Conservation (phyloP, 164 flowering plant species). For the Taxillus chinensis region DNA sequence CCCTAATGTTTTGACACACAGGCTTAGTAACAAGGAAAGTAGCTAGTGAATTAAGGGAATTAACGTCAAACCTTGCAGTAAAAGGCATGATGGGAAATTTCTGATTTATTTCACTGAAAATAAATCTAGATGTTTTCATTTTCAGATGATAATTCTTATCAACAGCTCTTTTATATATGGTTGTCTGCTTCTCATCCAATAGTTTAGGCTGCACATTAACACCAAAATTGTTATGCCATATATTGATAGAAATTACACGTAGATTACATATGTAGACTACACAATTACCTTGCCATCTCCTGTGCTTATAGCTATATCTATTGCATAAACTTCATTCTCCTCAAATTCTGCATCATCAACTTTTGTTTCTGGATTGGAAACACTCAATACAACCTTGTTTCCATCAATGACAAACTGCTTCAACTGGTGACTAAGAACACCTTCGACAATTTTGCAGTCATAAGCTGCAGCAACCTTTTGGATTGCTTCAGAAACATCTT, state of each 20-base stretch:
- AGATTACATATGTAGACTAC: background rate
- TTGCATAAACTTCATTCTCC: constrained; percentile 85
- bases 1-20: constrained; percentile 24
- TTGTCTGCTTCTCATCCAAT: constrained; percentile 43
- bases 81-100: constrained; percentile 93
- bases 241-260: background rate
- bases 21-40: background rate
- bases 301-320: constrained; percentile 83
- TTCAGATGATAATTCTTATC: constrained; percentile 85
- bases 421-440: constrained; percentile 87
- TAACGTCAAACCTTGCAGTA: constrained; percentile 50
- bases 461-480: constrained; percentile 96
- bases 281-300: constrained; percentile 81
- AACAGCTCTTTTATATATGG: constrained; percentile 87
- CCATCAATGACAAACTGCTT: constrained; percentile 95
- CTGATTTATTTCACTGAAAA: constrained; percentile 86
- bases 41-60: background rate
- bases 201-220: constrained; percentile 54
- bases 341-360: constrained; percentile 96
- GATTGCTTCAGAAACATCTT: constrained; percentile 88
- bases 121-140: constrained; percentile 93
- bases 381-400: constrained; percentile 79
- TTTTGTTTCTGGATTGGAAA: constrained; percentile 62
- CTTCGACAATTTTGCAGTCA: constrained; percentile 95
- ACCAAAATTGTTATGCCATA: background rate